phyloP scores from a whole-genome alignment of 139 green algal genomes.

The Chlamydomonas schloesseri region DNA sequence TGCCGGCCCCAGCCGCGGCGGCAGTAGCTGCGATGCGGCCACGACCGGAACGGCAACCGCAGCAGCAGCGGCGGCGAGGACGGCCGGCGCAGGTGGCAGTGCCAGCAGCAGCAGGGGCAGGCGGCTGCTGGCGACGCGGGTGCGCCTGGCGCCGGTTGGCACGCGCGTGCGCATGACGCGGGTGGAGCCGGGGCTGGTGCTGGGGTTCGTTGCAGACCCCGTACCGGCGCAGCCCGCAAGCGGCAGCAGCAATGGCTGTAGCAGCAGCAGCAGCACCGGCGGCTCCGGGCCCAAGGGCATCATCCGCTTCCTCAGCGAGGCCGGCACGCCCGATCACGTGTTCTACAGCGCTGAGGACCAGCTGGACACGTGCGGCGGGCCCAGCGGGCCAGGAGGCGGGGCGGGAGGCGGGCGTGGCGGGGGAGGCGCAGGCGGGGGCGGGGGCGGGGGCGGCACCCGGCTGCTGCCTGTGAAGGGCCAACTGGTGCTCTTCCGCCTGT shows the following conservation, averaged over 20 bases:
- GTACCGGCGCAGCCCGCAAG: neutral
- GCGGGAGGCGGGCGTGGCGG: neutral
- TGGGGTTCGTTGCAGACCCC: neutral
- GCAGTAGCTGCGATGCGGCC: neutral
- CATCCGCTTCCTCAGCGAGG: neutral
- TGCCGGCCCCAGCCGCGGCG: too few relatives aligned
- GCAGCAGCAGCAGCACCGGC: neutral
- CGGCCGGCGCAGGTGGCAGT: too few relatives aligned
- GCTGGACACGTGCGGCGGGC: neutral
- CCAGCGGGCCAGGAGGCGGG: too few relatives aligned
- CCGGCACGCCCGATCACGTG: neutral
- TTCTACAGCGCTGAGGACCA: neutral
- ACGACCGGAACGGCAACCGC: too few relatives aligned
- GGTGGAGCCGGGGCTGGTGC: neutral
- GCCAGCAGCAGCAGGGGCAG: too few relatives aligned
- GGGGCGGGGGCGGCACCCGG: neutral
- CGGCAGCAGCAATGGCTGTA: neutral
- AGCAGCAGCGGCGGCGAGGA: too few relatives aligned
- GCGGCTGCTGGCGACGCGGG: neutral
- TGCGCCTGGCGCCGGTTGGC: constrained; percentile 33
- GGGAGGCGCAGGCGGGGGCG: neutral
- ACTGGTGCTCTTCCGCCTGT: constrained; percentile 5
- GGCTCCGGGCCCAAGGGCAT: neutral
- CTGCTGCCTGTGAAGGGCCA: neutral
- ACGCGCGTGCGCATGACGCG: constrained; percentile 10